Evolutionary conservation across 2,329 filamentous ascomycete species (phyloP).

Genomic region (Grosmannia serpens): DNA sequence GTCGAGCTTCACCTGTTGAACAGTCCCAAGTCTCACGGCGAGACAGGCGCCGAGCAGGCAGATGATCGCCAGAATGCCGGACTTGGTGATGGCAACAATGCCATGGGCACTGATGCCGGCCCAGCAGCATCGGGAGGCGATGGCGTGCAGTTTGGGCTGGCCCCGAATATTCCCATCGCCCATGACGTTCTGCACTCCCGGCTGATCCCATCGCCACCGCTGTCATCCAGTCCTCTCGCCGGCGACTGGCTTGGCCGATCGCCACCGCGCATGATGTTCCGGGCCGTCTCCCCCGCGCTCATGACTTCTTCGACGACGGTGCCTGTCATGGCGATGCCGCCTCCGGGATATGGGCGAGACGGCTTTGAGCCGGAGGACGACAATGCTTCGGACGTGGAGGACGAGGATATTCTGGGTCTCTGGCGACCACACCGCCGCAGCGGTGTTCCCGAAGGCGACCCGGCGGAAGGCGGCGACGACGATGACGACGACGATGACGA

Average conservation of each 20-base stretch:
- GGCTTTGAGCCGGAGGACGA: constrained; percentile 21
- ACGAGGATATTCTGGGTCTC: constrained; percentile 45
- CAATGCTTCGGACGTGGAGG: constrained; percentile 26
- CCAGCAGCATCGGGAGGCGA: background rate
- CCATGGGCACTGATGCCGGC: background rate
- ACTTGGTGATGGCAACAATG: background rate
- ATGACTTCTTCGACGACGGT: constrained; percentile 5
- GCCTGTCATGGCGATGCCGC: constrained; percentile 7
- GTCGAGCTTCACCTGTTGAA: constrained; percentile 46
- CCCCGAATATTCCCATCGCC: background rate
- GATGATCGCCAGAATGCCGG: background rate
- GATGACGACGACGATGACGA: constrained; percentile 38
- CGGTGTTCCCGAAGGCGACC: constrained; percentile 26
- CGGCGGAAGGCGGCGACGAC: constrained; percentile 33
- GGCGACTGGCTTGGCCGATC: background rate
- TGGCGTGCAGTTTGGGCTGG: background rate
- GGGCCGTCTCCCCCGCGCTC: constrained; percentile 25
- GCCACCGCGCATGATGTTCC: constrained; percentile 20
- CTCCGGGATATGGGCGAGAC: constrained; percentile 8
- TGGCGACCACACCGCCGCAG: constrained; percentile 38
- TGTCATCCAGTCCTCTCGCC: constrained; percentile 1
- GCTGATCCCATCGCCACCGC: background rate
- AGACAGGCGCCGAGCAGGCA: constrained; percentile 13
- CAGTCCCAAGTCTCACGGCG: constrained; percentile 28
- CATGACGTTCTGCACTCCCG: background rate